Base-by-base conservation (phyloP, 129 eudicot species). In the Ambrosia trifida region DNA sequence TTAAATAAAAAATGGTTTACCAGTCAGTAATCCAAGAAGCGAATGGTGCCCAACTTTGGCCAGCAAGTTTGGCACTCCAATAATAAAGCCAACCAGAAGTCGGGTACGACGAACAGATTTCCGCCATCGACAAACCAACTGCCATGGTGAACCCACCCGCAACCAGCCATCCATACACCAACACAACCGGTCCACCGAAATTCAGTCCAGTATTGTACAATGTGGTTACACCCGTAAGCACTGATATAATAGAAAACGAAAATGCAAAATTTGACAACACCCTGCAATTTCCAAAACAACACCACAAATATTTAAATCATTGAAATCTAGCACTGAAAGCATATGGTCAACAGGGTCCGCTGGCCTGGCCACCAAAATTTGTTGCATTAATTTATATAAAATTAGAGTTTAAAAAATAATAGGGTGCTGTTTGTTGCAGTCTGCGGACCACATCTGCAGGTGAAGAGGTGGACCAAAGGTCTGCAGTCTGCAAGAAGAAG, bases 11-110 rank as follows among this genome's bases (percentile, higher is more conserved):
- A 49, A 44, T 11, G 3, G 53, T 17, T 69, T 89, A 93, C 98
- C 98, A 93, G 79, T 95, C 96, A 82, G 96, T 93, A 30, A 89
- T 83, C 96, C 98, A 93, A 20, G 98, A 89, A 35, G 98, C 96
- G 82, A 93, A 93, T 33, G 96, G 96, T 45, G 96, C 92, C 98
- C 96, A 93, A 74, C 10, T 43, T 16, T 81, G 87, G 52, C 96
- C 98, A 73, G 98, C 98, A 78, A 93, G 98, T 82, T 83, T 93
- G 45, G 95, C 98, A 83, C 96, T 93, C 96, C 98, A 93, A 74
- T 93, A 93, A 81, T 93, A 93, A 18, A 93, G 92, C 6, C 98
- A 95, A 60, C 98, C 96, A 76, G 98, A 93, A 69, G 98, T 89
- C 0, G 98, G 98, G 51, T 89, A 93, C 67, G 98, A 85, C 17